Conservation (phyloP, 495 filamentous ascomycete genomes). For the Haplographium delicatum region DNA sequence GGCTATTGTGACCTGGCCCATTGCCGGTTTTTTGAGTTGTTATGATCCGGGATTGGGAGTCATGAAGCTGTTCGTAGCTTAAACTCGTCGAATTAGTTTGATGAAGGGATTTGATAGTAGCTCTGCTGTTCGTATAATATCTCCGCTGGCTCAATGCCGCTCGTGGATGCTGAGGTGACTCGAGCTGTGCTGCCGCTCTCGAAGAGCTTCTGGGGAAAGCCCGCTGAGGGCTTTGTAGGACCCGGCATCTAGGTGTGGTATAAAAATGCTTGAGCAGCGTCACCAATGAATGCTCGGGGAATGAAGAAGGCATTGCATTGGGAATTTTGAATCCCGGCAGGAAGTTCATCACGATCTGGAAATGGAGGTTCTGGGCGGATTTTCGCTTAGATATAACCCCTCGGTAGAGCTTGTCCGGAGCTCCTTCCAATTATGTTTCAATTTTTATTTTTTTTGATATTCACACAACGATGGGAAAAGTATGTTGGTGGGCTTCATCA, state of each 20-base stretch:
- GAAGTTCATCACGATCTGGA: no score
- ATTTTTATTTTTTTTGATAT: no score
- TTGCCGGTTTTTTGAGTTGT: background rate
- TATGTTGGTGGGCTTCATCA: slow-evolving; percentile 7
- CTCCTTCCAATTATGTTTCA: no score
- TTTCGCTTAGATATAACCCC: slow-evolving; percentile 1
- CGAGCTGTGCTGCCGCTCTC: slow-evolving; percentile 5
- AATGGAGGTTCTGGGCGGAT: background rate
- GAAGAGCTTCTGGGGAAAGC: background rate
- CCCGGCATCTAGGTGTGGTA: slow-evolving; percentile 17
- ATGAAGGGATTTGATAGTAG: background rate
- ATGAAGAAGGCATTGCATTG: slow-evolving; percentile 17
- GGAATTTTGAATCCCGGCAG: no score
- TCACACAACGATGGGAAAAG: no score
- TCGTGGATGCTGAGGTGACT: no score
- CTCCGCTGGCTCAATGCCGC: background rate
- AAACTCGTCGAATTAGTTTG: background rate
- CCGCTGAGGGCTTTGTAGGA: background rate
- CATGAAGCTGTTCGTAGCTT: background rate
- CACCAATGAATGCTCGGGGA: slow-evolving; percentile 18
- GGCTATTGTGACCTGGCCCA: background rate
- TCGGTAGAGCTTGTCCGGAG: slow-evolving; percentile 1
- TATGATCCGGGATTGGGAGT: background rate
- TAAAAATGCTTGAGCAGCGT: slow-evolving; percentile 25
- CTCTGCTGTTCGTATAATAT: background rate